Conservation (phyloP, 2,329 filamentous ascomycete species). For the Aureobasidium sp. region DNA sequence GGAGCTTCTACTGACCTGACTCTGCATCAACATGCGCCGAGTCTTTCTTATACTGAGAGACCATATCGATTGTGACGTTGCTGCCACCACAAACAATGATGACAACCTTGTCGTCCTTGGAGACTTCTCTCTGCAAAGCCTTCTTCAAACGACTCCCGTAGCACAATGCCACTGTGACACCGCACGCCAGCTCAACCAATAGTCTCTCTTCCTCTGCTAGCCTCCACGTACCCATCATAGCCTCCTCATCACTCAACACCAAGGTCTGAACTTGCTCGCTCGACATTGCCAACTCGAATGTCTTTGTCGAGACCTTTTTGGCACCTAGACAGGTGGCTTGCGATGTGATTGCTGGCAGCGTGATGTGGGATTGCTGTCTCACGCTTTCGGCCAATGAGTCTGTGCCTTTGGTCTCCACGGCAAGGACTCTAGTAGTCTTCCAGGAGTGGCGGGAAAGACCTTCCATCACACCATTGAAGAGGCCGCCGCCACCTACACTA, state of each 20-base stretch:
- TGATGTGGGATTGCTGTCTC: slow-evolving; percentile 42
- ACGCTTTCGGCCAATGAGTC: slow-evolving; percentile 60
- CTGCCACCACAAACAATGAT: slow-evolving; percentile 71
- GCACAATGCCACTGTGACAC: slow-evolving; percentile 63
- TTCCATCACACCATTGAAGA: slow-evolving; percentile 67
- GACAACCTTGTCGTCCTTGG: slow-evolving; percentile 62
- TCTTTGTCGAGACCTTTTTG: slow-evolving; percentile 57
- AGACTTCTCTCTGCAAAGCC: slow-evolving; percentile 52
- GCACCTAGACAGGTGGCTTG: slow-evolving; percentile 68
- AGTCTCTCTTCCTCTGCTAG: slow-evolving; percentile 76
- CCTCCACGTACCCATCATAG: slow-evolving; percentile 64
- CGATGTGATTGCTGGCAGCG: slow-evolving; percentile 62
- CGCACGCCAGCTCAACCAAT: slow-evolving; percentile 77
- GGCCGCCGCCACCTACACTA: slow-evolving; percentile 70
- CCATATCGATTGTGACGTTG: slow-evolving; percentile 42
- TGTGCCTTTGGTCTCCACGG: slow-evolving; percentile 67
- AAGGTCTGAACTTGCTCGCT: slow-evolving; percentile 47
- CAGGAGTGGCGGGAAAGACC: slow-evolving; percentile 47
- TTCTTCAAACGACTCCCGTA: slow-evolving; percentile 57
- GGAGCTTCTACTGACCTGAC: not conserved
- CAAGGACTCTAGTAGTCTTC: slow-evolving; percentile 47
- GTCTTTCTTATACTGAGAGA: slow-evolving; percentile 39
- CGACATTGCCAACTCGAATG: slow-evolving; percentile 54
- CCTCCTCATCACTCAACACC: slow-evolving; percentile 66
- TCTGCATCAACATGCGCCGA: slow-evolving; percentile 22